A percentile compares a stretch with the other conserved stretches of the same genome.
Conservation (phyloP, 257 asterid genomes). For the Eucommia ulmoides region DNA sequence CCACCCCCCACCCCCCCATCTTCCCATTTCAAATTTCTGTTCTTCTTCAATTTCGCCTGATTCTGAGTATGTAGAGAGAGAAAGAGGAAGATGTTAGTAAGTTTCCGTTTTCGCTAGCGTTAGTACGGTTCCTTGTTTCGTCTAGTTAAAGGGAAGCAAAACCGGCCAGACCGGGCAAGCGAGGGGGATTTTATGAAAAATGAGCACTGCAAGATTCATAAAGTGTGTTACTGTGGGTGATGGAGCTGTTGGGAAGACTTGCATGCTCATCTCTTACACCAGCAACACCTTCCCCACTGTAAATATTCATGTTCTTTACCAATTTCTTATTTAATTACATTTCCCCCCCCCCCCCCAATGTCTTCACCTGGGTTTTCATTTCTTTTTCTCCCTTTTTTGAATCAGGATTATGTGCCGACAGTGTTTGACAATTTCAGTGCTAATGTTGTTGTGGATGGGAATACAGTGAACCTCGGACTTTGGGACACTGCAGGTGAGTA, state of each 20-base stretch:
- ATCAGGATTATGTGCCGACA: conserved; percentile 64
- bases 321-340: not conserved
- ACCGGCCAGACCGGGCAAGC: not conserved
- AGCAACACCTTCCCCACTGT: conserved; percentile 10
- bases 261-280: no score
- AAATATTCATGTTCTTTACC: not conserved
- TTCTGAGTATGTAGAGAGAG: not conserved
- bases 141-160: not conserved
- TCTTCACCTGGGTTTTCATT: not conserved
- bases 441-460: conserved; percentile 60
- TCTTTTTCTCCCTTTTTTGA: not conserved
- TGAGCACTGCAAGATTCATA: conserved; percentile 8
- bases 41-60: not conserved
- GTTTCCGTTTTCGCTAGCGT: no score
- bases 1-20: no score
- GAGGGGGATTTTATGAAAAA: not conserved
- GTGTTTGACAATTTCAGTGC: no score
- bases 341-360: not conserved
- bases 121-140: no score
- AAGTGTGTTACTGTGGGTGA: conserved; percentile 12
- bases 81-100: not conserved
- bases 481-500: conserved; percentile 78
- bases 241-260: conserved; percentile 11
- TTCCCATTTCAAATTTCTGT: not conserved
- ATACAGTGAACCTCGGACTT: conserved; percentile 62